Percentiles rank a stretch among this genome's conserved stretches.
These are phyloP conservation scores for Tuctoria greenei DNA, from an alignment of 176 grass and related monocot species.

Conservation along the genomic window DNA sequence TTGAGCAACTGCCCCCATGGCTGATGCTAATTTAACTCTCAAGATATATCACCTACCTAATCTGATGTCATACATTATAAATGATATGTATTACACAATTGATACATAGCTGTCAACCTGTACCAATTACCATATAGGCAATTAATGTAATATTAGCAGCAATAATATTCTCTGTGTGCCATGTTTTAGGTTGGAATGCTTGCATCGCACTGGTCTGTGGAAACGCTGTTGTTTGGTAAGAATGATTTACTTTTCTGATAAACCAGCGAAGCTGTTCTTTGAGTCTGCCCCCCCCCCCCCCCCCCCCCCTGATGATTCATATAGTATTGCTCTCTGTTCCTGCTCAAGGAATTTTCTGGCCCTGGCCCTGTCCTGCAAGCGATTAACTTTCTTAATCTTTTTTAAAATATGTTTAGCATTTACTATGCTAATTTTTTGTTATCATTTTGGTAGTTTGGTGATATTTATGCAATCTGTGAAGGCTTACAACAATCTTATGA, in stretches of 20 bases:
- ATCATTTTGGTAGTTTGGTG: not conserved
- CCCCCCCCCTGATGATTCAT: not conserved
- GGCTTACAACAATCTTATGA: not conserved
- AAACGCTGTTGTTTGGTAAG: conserved; percentile 95
- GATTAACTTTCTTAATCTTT: not conserved
- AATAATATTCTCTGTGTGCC: not conserved
- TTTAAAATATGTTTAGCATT: not conserved
- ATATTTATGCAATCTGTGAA: not conserved
- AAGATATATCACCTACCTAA: not conserved
- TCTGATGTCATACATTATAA: not conserved
- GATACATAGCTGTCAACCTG: not conserved
- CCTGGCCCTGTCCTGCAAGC: not conserved
- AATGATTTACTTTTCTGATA: conserved; percentile 18
- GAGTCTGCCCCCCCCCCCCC: not conserved
- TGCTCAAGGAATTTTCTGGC: not conserved
- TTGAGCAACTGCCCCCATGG: not conserved
- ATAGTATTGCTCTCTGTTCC: not conserved
- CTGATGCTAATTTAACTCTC: not conserved
- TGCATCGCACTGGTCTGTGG: conserved; percentile 96
- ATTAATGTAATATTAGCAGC: conserved; percentile 1
- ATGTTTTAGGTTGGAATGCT: conserved; percentile 92
- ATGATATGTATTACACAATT: not conserved
- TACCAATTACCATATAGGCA: not conserved
- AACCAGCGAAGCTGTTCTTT: not conserved
- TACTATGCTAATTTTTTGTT: not conserved